phyloP scores from a whole-genome alignment of 345 rosid species.

The Moricandia arvensis region DNA sequence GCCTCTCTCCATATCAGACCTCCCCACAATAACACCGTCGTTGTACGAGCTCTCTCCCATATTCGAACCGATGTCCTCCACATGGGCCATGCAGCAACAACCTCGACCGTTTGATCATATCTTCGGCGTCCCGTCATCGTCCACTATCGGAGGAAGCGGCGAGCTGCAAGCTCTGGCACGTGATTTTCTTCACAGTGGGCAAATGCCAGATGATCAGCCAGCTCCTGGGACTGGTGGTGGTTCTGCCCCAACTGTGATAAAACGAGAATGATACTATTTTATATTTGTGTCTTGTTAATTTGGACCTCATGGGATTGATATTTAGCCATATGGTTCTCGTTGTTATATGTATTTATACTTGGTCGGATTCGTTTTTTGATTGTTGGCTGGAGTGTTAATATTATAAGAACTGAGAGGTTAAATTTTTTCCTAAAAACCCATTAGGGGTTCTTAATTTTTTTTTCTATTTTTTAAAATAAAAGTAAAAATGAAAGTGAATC shows the following conservation, averaged over 20 bases:
- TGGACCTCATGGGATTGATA: slow-evolving; percentile 16
- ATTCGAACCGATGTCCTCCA: slow-evolving; percentile 59
- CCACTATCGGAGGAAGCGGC: slow-evolving; percentile 47
- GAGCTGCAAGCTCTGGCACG: slow-evolving; percentile 73
- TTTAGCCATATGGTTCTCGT: slow-evolving; percentile 1
- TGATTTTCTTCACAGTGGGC: slow-evolving; percentile 57
- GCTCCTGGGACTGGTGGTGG: slow-evolving; percentile 22
- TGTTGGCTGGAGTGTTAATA: slow-evolving; percentile 13
- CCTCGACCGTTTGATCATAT: slow-evolving; percentile 55
- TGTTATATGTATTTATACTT: slow-evolving; percentile 10
- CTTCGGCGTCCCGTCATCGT: slow-evolving; percentile 38
- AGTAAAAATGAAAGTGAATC: no score
- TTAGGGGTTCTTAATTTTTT: no score
- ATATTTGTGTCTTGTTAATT: slow-evolving; percentile 2
- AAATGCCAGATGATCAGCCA: no score
- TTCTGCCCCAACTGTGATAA: slow-evolving; percentile 16
- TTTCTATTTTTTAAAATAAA: no score
- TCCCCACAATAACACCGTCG: slow-evolving; percentile 53
- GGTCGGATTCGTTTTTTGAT: slow-evolving; percentile 20
- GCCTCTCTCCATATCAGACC: slow-evolving; percentile 69
- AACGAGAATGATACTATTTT: slow-evolving; percentile 27
- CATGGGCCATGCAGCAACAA: slow-evolving; percentile 52
- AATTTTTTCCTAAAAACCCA: no score
- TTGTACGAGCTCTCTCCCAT: slow-evolving; percentile 65
- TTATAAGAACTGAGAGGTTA: background rate